Evolutionary conservation across 257 asterid genomes (phyloP).

Genomic region (Salvia splendens): DNA sequence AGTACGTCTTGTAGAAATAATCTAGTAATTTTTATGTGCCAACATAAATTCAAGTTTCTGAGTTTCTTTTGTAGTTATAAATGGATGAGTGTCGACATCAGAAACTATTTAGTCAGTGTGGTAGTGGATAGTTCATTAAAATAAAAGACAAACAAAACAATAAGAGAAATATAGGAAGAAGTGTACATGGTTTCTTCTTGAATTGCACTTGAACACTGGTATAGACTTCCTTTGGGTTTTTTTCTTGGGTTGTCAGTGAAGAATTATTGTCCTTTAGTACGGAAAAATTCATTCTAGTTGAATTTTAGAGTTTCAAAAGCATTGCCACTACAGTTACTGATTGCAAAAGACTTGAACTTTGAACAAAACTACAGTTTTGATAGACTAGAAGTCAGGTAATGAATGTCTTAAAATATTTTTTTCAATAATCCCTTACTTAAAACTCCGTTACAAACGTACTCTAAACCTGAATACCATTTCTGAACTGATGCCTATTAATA

Average conservation of each 20-base stretch:
- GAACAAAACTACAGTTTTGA: background rate
- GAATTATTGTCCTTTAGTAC: background rate
- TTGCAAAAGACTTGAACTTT: background rate
- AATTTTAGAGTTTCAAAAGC: background rate
- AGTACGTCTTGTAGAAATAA: conserved; percentile 44
- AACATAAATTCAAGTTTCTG: background rate
- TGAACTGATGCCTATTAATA: background rate
- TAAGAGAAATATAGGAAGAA: background rate
- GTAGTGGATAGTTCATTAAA: conserved; percentile 10
- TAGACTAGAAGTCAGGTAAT: background rate
- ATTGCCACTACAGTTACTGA: background rate
- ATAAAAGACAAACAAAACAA: background rate
- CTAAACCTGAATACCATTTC: background rate
- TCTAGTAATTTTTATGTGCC: conserved; percentile 26
- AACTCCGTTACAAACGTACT: background rate
- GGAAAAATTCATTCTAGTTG: background rate
- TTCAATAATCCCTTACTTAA: background rate
- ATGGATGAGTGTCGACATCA: conserved; percentile 20
- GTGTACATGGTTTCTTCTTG: background rate
- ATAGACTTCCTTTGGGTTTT: background rate
- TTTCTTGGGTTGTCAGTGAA: background rate
- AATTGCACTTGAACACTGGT: no score
- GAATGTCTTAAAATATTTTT: background rate
- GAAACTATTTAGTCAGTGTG: conserved; percentile 1
- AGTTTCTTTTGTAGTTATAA: conserved; percentile 19